These are phyloP conservation scores for Clitoria ternatea DNA, from an alignment of 306 rosid genomes.

Conservation along the genomic window DNA sequence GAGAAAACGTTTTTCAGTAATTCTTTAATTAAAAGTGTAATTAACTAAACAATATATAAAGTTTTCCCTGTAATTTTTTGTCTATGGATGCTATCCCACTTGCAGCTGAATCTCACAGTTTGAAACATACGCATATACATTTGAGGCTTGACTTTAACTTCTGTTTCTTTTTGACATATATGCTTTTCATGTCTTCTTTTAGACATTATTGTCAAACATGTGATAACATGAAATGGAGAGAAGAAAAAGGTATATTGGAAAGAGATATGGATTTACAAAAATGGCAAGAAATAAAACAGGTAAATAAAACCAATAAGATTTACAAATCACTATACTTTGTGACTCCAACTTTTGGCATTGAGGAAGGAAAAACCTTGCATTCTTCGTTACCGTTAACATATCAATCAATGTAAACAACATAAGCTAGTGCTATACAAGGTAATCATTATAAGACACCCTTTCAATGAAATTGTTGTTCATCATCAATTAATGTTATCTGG, in stretches of 20 bases:
- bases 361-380: not conserved
- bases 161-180: not conserved
- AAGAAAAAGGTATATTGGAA: not conserved
- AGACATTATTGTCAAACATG: not conserved
- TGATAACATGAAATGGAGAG: not conserved
- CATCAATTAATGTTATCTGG: conserved; percentile 21
- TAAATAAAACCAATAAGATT: not conserved
- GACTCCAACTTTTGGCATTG: not conserved
- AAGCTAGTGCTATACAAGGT: conserved; percentile 16
- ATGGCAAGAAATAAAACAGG: not conserved
- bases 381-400: not conserved
- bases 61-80: not conserved
- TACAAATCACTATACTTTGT: not conserved
- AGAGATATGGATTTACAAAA: not conserved
- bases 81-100: not conserved
- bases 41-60: not conserved
- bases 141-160: not conserved
- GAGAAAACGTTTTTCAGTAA: not conserved
- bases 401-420: not conserved
- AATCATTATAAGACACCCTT: too few relatives aligned
- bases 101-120: not conserved
- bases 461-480: too few relatives aligned
- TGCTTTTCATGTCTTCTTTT: not conserved
- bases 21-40: not conserved
- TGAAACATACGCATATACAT: not conserved